These are phyloP conservation scores for Tricholoma terreum DNA, from an alignment of 768 basidiomycete genomes.

Conservation along the genomic window DNA sequence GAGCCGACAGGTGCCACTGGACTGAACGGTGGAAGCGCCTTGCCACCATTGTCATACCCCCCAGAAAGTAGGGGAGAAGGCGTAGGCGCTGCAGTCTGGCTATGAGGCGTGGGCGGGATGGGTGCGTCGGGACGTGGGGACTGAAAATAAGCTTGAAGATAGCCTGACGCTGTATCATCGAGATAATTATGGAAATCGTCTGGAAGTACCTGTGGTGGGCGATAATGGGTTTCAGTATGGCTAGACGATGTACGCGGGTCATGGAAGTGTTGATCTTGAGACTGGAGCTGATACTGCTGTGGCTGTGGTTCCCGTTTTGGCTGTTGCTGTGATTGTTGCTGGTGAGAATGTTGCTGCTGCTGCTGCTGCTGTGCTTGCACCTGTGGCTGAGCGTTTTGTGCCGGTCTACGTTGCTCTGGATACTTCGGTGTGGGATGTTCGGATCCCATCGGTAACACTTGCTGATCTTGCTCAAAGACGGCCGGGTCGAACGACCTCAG, in stretches of 20 bases:
- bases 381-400: slow-evolving; percentile 5
- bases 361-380: slow-evolving; percentile 1
- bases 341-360: neutral
- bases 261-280: slow-evolving; percentile 18
- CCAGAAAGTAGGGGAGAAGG: slow-evolving; percentile 64
- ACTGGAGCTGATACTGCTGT: slow-evolving; percentile 11
- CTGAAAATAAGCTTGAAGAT: slow-evolving; percentile 56
- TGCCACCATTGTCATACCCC: slow-evolving; percentile 38
- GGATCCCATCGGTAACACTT: slow-evolving; percentile 19
- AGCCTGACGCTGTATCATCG: slow-evolving; percentile 58
- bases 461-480: slow-evolving; percentile 44
- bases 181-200: slow-evolving; percentile 60
- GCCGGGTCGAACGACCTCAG: slow-evolving; percentile 57
- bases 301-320: slow-evolving; percentile 3
- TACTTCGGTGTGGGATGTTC: slow-evolving; percentile 28
- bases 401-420: slow-evolving; percentile 22
- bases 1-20: slow-evolving; percentile 63
- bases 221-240: slow-evolving; percentile 26
- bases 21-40: slow-evolving; percentile 43
- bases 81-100: slow-evolving; percentile 69
- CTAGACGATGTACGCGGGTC: slow-evolving; percentile 10
- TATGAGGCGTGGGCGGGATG: slow-evolving; percentile 76
- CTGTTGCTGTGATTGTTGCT: slow-evolving; percentile 8
- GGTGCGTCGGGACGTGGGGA: slow-evolving; percentile 70
- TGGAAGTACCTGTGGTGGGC: slow-evolving; percentile 40